Percentiles rank a stretch among this genome's conserved stretches.
Evolutionary conservation across 768 basidiomycete genomes (phyloP).

Genomic region (Hygrophoropsis aurantiaca): DNA sequence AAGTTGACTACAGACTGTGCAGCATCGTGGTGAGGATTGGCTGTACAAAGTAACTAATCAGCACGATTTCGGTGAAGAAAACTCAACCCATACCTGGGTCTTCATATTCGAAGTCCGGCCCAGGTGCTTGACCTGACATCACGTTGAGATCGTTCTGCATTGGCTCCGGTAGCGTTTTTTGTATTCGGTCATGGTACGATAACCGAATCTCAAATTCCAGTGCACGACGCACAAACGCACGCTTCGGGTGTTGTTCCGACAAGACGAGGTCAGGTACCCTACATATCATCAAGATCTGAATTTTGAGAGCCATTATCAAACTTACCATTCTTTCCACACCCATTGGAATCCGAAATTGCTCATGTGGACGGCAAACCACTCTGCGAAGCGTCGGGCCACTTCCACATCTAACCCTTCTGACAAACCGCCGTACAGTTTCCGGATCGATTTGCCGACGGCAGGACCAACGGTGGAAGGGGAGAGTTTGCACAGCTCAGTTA

Average conservation of each 20-base stretch:
- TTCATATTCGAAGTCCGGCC: slow-evolving; percentile 81
- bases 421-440: slow-evolving; percentile 78
- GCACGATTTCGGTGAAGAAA: neutral
- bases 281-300: slow-evolving; percentile 1
- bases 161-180: slow-evolving; percentile 80
- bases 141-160: slow-evolving; percentile 70
- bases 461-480: slow-evolving; percentile 92
- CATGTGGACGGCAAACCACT: slow-evolving; percentile 97
- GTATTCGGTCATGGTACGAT: slow-evolving; percentile 90
- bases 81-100: slow-evolving; percentile 55
- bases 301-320: slow-evolving; percentile 1
- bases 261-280: slow-evolving; percentile 88
- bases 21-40: slow-evolving; percentile 75
- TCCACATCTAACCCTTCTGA: slow-evolving; percentile 88
- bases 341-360: slow-evolving; percentile 97
- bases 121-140: slow-evolving; percentile 71
- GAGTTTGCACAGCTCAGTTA: slow-evolving; percentile 94
- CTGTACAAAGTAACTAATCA: slow-evolving; percentile 35
- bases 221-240: slow-evolving; percentile 83
- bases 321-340: slow-evolving; percentile 99
- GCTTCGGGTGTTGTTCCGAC: slow-evolving; percentile 76
- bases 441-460: slow-evolving; percentile 92
- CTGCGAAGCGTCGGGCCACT: slow-evolving; percentile 75
- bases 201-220: slow-evolving; percentile 88
- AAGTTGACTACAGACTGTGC: slow-evolving; percentile 77